A percentile compares a stretch with the other conserved stretches of the same genome.
Conservation (phyloP, 805 yeast species). For the Nakazawaea siamensis region DNA sequence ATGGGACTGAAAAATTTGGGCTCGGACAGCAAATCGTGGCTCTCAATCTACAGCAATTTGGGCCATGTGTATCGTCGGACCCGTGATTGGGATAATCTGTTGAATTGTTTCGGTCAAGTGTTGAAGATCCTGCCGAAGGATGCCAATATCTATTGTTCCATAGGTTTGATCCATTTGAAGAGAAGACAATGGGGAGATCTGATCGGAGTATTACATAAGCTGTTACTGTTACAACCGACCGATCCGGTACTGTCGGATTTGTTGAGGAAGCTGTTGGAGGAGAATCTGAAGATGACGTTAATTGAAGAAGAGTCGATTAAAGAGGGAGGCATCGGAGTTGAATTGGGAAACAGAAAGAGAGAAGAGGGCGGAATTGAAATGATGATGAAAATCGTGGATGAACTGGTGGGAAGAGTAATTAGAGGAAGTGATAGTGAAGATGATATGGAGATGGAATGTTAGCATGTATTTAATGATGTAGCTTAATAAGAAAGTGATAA, state of each 20-base stretch:
- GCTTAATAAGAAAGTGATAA: too few relatives aligned
- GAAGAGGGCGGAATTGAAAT: neutral
- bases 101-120: constrained; percentile 71
- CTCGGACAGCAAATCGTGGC: constrained; percentile 77
- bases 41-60: constrained; percentile 75
- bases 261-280: constrained; percentile 68
- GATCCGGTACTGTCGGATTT: constrained; percentile 84
- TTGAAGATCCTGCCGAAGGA: constrained; percentile 31
- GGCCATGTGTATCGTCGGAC: constrained; percentile 81
- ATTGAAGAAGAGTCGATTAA: neutral
- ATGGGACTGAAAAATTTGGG: constrained; percentile 59
- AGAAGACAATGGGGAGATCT: constrained; percentile 58
- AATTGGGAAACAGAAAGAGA: neutral
- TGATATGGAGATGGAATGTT: constrained; percentile 1
- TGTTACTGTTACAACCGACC: constrained; percentile 67
- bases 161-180: constrained; percentile 77
- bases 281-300: constrained; percentile 26
- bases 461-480: too few relatives aligned
- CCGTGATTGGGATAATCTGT: constrained; percentile 54
- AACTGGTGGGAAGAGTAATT: neutral
- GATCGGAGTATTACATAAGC: constrained; percentile 69
- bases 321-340: neutral
- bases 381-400: neutral
- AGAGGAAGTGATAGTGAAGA: constrained; percentile 1
- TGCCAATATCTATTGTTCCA: constrained; percentile 65